Evolutionary conservation across 306 rosid species (phyloP), one percentile per base, ranked within the genome.

Genomic region (Coriaria nepalensis): DNA sequence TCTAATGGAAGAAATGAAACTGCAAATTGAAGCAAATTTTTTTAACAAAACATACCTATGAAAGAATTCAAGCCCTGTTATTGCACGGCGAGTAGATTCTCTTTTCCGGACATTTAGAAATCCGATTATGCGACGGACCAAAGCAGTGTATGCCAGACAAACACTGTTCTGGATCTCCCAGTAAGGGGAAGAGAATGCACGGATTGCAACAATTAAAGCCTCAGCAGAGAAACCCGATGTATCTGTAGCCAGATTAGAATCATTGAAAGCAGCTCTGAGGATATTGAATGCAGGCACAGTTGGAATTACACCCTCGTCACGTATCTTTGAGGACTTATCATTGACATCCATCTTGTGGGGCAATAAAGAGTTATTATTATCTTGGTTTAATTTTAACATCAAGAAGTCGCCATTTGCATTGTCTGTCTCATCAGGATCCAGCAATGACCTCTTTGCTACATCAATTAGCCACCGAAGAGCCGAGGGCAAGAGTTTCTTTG

Each of bases 121-220:
- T 53, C 98, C 98, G 47, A 90, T 52, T 82, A 79, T 81, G 57
- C 98, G 95, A 44, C 95, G 87, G 39, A 90, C 78, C 77, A 90
- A 71, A 65, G 98, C 82, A 70, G 98, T 90, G 66, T 77, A 90
- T 49, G 95, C 87, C 53, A 74, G 80, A 67, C 95, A 90, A 65
- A 92, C 95, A 79, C 98, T 75, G 64, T 90, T 90, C 40, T 95
- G 74, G 39, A 90, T 80, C 75, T 90, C 98, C 98, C 98, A 90
- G 50, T 85, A 77, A 9, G 86, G 79, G 7, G 98, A 90, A 58
- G 98, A 90, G 79, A 90, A 90, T 14, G 98, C 75, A 47, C 76
- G 67, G 63, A 90, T 67, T 40, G 94, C 66, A 61, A 85, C 66
- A 64, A 79, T 60, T 66, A 90, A 67, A 57, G 94, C 95, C 80